phyloP scores from a whole-genome alignment of 2,329 filamentous ascomycete genomes.

The Blastomyces gilchristii region DNA sequence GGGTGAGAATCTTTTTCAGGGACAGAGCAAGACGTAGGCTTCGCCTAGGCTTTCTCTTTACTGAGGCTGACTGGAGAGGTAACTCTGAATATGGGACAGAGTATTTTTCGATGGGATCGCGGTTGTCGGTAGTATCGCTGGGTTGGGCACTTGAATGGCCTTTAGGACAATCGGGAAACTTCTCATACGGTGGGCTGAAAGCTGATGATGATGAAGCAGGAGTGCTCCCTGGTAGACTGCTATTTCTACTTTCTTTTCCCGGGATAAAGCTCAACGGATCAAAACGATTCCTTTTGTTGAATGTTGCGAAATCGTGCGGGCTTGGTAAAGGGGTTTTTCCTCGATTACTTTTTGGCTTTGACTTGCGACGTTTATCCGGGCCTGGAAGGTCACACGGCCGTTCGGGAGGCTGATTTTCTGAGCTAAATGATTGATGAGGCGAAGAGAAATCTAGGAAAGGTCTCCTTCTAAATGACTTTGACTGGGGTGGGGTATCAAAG shows the following conservation, averaged over 20 bases:
- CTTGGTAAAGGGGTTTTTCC: background rate
- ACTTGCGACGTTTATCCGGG: background rate
- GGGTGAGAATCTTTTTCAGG: slow-evolving; percentile 12
- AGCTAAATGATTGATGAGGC: background rate
- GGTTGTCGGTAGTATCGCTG: background rate
- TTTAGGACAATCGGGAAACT: background rate
- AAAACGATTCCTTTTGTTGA: slow-evolving; percentile 9
- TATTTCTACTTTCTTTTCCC: slow-evolving; percentile 3
- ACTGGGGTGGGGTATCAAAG: background rate
- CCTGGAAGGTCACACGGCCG: background rate
- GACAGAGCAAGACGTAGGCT: slow-evolving; percentile 10
- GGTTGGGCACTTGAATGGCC: background rate
- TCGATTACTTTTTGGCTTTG: background rate
- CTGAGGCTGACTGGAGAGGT: slow-evolving; percentile 2
- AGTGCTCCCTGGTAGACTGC: background rate
- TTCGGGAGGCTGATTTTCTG: background rate
- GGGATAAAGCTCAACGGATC: slow-evolving; percentile 17
- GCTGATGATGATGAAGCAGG: background rate
- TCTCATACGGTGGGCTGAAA: background rate
- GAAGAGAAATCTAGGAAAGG: background rate
- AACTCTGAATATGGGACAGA: slow-evolving; percentile 6
- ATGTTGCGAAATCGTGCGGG: slow-evolving; percentile 16
- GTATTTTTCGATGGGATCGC: background rate
- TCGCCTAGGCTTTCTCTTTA: slow-evolving; percentile 9
- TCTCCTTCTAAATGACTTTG: background rate